These are phyloP conservation scores for Oxyria digyna DNA, from an alignment of 148 eudicot species.

Conservation along the genomic window DNA sequence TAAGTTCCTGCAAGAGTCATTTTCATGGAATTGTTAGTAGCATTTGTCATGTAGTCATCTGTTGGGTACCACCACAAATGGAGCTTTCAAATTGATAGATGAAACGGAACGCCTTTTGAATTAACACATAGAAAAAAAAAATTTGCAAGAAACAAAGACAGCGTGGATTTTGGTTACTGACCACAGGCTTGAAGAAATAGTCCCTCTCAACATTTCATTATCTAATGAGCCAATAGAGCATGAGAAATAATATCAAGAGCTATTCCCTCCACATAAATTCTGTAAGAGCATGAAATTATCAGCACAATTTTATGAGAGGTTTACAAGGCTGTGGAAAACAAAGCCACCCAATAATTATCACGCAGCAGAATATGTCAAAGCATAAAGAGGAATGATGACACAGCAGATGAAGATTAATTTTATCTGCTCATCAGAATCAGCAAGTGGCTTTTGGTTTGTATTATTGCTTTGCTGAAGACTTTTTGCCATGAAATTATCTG, in stretches of 20 bases:
- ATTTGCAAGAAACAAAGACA: background rate
- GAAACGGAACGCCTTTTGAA: background rate
- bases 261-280: slow-evolving; percentile 1
- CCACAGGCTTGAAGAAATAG: background rate
- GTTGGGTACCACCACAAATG: background rate
- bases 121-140: background rate
- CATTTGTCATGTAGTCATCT: background rate
- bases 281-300: background rate
- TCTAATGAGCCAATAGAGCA: background rate
- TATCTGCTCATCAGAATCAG: background rate
- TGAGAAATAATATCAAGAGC: background rate
- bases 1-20: background rate
- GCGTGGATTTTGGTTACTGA: background rate
- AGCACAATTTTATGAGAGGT: background rate
- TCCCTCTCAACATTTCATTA: background rate
- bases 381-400: background rate
- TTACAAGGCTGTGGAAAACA: slow-evolving; percentile 4
- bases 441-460: background rate
- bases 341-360: slow-evolving; percentile 10
- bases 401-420: background rate
- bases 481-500: too few relatives aligned
- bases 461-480: background rate
- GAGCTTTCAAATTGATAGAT: background rate
- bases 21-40: background rate
- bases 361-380: background rate